Conservation (phyloP, 495 filamentous ascomycete genomes). For the Tirmania nivea region DNA sequence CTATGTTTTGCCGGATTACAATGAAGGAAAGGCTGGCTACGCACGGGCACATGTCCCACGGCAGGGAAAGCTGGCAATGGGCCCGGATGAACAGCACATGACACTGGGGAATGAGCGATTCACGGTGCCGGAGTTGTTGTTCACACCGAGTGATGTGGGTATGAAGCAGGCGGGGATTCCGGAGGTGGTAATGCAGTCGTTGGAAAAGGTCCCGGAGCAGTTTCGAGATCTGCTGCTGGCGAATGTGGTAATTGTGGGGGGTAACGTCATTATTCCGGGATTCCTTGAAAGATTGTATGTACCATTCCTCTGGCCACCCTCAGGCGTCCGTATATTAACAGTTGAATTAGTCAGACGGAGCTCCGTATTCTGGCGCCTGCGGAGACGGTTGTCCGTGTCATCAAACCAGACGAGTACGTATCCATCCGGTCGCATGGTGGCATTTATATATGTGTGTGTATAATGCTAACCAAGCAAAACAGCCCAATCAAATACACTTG, state of each 20-base stretch:
- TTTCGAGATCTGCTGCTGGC: conserved; percentile 59
- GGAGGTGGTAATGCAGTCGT: conserved; percentile 56
- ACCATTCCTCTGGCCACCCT: background rate
- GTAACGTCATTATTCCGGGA: conserved; percentile 56
- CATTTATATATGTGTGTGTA: background rate
- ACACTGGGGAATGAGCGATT: conserved; percentile 86
- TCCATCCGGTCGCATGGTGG: conserved; percentile 5
- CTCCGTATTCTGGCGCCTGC: conserved; percentile 50
- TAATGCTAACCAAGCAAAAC: background rate
- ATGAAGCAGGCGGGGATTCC: conserved; percentile 67
- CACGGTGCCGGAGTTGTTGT: conserved; percentile 70
- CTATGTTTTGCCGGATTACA: conserved; percentile 85
- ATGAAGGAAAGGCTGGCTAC: conserved; percentile 47
- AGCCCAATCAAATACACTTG: conserved; percentile 58
- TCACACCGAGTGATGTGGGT: conserved; percentile 68
- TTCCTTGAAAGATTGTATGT: conserved; percentile 52
- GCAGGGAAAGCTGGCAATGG: conserved; percentile 25
- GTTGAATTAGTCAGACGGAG: conserved; percentile 35
- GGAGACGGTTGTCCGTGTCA: conserved; percentile 55
- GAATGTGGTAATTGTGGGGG: conserved; percentile 77
- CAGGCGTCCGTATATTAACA: background rate
- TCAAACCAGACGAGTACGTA: conserved; percentile 34
- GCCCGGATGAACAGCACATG: conserved; percentile 50
- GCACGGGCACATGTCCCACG: conserved; percentile 53
- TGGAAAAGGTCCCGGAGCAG: conserved; percentile 52